Evolutionary conservation across 78 protist species (phyloP), one percentile per base, ranked within the genome.

Genomic region (Dictyostelium citrinum): DNA sequence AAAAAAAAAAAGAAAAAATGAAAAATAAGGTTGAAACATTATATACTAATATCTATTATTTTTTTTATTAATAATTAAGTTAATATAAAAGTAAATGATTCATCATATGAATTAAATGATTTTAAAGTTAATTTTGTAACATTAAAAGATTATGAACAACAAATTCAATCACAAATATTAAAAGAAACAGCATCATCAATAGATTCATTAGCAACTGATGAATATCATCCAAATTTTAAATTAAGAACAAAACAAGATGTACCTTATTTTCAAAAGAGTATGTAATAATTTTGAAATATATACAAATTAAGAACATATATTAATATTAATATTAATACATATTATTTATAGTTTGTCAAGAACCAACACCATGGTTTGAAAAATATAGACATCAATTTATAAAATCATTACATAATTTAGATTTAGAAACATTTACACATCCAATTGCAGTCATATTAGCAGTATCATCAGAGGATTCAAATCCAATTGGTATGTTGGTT

Each of bases 321-420:
- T 75, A 29, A n/a, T 14, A 46, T 51, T 5, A 14, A 17, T 4
- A 51, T 51, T 51, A 51, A 31, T 24, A 24, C 29, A n/a, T 37
- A 43, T 43, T 43, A n/a, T 51, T 24, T 5, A 7, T 29, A 88
- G 93, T 88, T 31, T 88, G 93, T 67, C 81, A n/a, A 49, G 93
- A 88, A 45, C 93, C 93, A 37, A 88, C 93, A 88, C 93, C 93
- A 43, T 88, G 93, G 93, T 88, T 68, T 46, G 93, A 88, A 46
- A 88, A 67, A 49, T 88, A 88, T 46, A 58, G 93, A 68, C 81
- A 88, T 78, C 24, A 78, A 12, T 88, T 77, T 64, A 64, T 88
- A 49, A 76, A 68, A 43, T 58, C 93, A 68, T 78, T 49, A 49
- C 84, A 88, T 49, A 51, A 51, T 46, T 46, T 70, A 46, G 93